Percentiles rank a stretch among this genome's conserved stretches.
These are phyloP conservation scores for Ophiorrhiza pumila DNA, from an alignment of 257 asterid genomes.

Conservation along the genomic window DNA sequence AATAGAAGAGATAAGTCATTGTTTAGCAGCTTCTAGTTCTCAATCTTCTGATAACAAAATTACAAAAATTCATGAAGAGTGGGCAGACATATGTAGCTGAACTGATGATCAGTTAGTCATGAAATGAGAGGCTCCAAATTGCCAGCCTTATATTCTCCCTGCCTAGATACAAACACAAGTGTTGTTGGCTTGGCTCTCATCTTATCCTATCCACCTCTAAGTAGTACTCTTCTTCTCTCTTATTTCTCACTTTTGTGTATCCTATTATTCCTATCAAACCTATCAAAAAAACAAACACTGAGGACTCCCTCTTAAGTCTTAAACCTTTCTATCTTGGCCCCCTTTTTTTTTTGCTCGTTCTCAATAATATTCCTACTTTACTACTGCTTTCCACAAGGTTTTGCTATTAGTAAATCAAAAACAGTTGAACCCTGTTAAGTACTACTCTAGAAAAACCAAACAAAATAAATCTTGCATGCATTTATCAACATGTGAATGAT, in stretches of 20 bases:
- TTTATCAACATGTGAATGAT: background rate
- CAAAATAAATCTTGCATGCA: background rate
- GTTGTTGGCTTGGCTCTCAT: slow-evolving; percentile 38
- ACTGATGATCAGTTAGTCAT: slow-evolving; percentile 20
- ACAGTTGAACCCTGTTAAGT: background rate
- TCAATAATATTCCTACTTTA: background rate
- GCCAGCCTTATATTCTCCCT: slow-evolving; percentile 41
- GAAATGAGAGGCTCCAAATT: slow-evolving; percentile 61
- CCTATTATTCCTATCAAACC: slow-evolving; percentile 24
- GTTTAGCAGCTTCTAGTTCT: slow-evolving; percentile 20
- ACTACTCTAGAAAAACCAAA: too few relatives aligned
- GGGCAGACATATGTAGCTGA: slow-evolving; percentile 19
- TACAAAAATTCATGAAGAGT: slow-evolving; percentile 13
- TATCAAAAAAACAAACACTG: slow-evolving; percentile 14
- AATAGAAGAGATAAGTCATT: slow-evolving; percentile 11
- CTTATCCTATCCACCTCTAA: slow-evolving; percentile 66
- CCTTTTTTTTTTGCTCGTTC: background rate
- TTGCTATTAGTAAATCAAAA: background rate
- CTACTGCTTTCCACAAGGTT: background rate
- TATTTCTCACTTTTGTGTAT: slow-evolving; percentile 12
- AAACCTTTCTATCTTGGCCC: slow-evolving; percentile 5
- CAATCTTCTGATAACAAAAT: slow-evolving; percentile 6
- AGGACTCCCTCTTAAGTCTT: slow-evolving; percentile 9
- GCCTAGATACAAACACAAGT: slow-evolving; percentile 27
- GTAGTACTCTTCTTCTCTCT: background rate